Base-by-base conservation (phyloP, 2,329 filamentous ascomycete genomes). In the Exophiala oligosperma region DNA sequence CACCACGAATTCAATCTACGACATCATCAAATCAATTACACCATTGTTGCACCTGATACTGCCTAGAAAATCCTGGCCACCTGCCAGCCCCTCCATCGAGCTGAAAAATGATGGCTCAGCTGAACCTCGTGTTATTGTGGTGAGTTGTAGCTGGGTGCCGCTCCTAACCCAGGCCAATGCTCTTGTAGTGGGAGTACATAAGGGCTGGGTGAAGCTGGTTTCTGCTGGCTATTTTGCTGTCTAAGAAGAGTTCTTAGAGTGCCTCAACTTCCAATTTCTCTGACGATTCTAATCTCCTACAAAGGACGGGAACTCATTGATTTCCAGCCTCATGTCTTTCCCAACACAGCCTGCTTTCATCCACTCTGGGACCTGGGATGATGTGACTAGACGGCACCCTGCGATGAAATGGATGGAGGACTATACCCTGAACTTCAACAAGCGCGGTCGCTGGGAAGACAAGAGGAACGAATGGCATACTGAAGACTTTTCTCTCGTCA, bases 331-430 rank as follows among this genome's bases (percentile, higher is more conserved):
- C 55, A 64, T 65, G 63, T 64, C 63, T 54, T 57, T 57, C 50
- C 54, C 52, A 17, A 62, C 63, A 3, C 26, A 56, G 17, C 57
- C 55, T 8, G 63, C 63, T 24, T 62, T 57, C 26, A 47, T 65
- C 38, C 62, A 64, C 41, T 14, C 50, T 14, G 64, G 62, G 26
- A 54, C 52, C 17, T 64, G 62, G 64, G 62, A 64, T 37, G 62
- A 60, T 38, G 54, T 56, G 29, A 61, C 62, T 7, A 54, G 62
- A 26, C 49, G 49, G 28, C 64, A 64, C 46, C 62, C 64, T 3
- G 64, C 64, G 2, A 64, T 64, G 64, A 62, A 64, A 40, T 66
- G 58, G 57, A 64, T 66, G 60, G 60, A 64, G 46, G 55, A 60
- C 26, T 64, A 62, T 24, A 66, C 62, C 17, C 28, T 50, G 32